Conservation (phyloP, 208 protist genomes). For the Novymonas esmeraldas region DNA sequence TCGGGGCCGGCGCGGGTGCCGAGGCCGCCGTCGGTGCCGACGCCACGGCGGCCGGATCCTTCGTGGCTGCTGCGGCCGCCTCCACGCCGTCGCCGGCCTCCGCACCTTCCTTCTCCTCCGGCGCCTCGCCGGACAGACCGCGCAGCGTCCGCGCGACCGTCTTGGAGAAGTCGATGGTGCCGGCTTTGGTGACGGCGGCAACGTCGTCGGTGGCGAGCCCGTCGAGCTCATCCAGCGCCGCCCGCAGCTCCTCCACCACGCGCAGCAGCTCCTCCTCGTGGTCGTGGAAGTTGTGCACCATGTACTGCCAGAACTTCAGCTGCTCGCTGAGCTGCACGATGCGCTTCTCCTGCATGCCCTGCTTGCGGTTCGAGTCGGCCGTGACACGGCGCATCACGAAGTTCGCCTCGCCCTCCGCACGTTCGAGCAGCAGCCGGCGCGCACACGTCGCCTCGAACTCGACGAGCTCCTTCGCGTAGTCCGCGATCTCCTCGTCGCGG, state of each 20-base stretch:
- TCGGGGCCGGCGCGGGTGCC: constrained; percentile 33
- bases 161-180: constrained; percentile 86
- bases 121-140: background rate
- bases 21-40: constrained; percentile 4
- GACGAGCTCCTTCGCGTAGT: constrained; percentile 91
- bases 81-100: background rate
- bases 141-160: constrained; percentile 44
- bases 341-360: constrained; percentile 90
- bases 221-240: constrained; percentile 80
- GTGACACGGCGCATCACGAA: constrained; percentile 89
- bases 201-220: constrained; percentile 65
- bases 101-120: constrained; percentile 4
- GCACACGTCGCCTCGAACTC: constrained; percentile 87
- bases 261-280: constrained; percentile 87
- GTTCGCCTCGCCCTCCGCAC: constrained; percentile 87
- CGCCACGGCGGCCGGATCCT: background rate
- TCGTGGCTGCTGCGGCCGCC: background rate
- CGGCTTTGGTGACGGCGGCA: constrained; percentile 47
- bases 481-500: constrained; percentile 81
- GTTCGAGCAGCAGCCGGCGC: constrained; percentile 82
- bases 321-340: constrained; percentile 86
- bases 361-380: constrained; percentile 77
- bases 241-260: constrained; percentile 72
- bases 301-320: constrained; percentile 94
- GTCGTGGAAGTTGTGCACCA: constrained; percentile 94